phyloP scores from a whole-genome alignment of 306 rosid species.

The Abrus precatorius region DNA sequence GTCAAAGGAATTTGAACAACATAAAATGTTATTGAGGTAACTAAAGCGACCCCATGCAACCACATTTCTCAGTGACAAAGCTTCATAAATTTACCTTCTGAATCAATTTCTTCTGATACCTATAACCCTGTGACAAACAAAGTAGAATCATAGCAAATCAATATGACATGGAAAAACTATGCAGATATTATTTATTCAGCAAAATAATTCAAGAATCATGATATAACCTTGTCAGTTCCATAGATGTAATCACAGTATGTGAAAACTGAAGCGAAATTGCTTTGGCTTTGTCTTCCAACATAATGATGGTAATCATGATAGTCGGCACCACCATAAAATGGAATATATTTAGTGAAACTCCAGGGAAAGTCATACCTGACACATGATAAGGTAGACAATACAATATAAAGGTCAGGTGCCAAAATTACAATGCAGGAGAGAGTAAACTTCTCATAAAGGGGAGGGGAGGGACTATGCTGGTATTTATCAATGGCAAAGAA shows the following conservation, averaged over 20 bases:
- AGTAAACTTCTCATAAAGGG: slow-evolving; percentile 12
- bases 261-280: slow-evolving; percentile 96
- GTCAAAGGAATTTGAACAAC: slow-evolving; percentile 10
- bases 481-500: slow-evolving; percentile 24
- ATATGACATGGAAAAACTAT: slow-evolving; percentile 39
- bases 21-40: slow-evolving; percentile 13
- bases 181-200: slow-evolving; percentile 32
- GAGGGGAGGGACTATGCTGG: not conserved
- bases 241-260: slow-evolving; percentile 96
- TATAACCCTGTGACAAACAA: slow-evolving; percentile 79
- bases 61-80: slow-evolving; percentile 19
- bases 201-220: slow-evolving; percentile 38
- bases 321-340: slow-evolving; percentile 96
- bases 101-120: slow-evolving; percentile 82
- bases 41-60: slow-evolving; percentile 10
- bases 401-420: slow-evolving; percentile 25
- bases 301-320: slow-evolving; percentile 97
- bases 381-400: slow-evolving; percentile 32
- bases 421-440: slow-evolving; percentile 43
- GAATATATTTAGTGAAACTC: slow-evolving; percentile 82
- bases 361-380: slow-evolving; percentile 91
- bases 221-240: slow-evolving; percentile 94
- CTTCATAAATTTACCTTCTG: slow-evolving; percentile 64
- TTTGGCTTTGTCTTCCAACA: slow-evolving; percentile 96
- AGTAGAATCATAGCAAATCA: slow-evolving; percentile 40